phyloP scores from a whole-genome alignment of 495 filamentous ascomycete species.

The Hypoxylon intermedium region DNA sequence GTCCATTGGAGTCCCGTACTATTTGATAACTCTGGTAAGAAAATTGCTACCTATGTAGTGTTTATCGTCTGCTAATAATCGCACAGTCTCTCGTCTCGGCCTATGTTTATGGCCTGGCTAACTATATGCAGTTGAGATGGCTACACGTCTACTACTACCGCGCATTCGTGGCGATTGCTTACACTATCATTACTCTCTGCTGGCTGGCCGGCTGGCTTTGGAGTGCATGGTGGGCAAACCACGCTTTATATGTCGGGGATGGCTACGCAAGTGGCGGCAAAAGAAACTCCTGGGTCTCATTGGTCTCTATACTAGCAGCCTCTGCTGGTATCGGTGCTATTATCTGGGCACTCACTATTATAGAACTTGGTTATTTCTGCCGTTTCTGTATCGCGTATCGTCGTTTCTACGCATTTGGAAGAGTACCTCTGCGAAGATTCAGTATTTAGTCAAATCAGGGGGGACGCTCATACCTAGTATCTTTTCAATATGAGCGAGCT shows the following conservation, averaged over 20 bases:
- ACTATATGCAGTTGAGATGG: conserved; percentile 37
- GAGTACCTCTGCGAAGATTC: too few relatives aligned
- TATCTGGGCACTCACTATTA: conserved; percentile 48
- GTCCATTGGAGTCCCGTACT: conserved; percentile 35
- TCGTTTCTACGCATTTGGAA: too few relatives aligned
- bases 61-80: not conserved
- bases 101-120: conserved; percentile 45
- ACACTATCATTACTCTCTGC: conserved; percentile 47
- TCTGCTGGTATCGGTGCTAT: conserved; percentile 50
- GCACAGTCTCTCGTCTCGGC: conserved; percentile 44
- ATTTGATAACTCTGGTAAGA: conserved; percentile 50
- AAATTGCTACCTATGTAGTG: not conserved
- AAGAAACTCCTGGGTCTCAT: conserved; percentile 7
- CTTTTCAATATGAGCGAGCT: too few relatives aligned
- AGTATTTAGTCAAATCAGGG: too few relatives aligned
- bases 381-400: conserved; percentile 22
- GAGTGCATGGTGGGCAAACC: conserved; percentile 44
- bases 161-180: conserved; percentile 38
- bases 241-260: conserved; percentile 32
- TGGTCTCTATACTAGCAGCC: conserved; percentile 43
- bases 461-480: too few relatives aligned
- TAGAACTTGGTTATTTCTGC: conserved; percentile 48
- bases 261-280: not conserved
- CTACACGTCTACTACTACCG: conserved; percentile 50
- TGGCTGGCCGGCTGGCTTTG: conserved; percentile 53